Conservation (phyloP, 2,329 filamentous ascomycete genomes). For the Canariomyces notabilis region DNA sequence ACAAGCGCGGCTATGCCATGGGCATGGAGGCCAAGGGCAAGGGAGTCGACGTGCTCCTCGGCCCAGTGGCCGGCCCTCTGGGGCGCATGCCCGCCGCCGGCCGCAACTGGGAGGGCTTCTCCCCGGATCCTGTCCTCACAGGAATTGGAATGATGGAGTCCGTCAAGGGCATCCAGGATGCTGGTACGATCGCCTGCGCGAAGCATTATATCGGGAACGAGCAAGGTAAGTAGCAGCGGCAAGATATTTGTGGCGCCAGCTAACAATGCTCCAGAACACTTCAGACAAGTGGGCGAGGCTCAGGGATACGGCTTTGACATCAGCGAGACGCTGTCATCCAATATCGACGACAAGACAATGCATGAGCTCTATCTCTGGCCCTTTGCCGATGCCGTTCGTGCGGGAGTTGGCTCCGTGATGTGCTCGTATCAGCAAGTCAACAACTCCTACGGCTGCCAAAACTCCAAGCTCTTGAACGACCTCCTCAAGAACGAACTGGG, state of each 20-base stretch:
- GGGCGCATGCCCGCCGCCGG: conserved; percentile 64
- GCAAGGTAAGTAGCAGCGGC: conserved; percentile 41
- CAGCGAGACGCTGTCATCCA: conserved; percentile 47
- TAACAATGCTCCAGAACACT: conserved; percentile 52
- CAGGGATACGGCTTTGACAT: conserved; percentile 58
- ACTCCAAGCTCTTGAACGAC: conserved; percentile 57
- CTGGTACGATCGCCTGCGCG: conserved; percentile 71
- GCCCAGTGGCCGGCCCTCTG: conserved; percentile 68
- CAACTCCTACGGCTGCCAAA: conserved; percentile 62
- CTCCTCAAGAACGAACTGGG: conserved; percentile 61
- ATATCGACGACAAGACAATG: conserved; percentile 55
- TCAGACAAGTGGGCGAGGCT: conserved; percentile 58
- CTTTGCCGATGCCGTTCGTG: conserved; percentile 56
- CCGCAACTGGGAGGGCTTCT: conserved; percentile 66
- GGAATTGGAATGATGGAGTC: conserved; percentile 68
- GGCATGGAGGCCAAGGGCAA: conserved; percentile 66
- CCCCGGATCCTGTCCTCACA: conserved; percentile 69
- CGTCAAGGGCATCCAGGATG: conserved; percentile 73
- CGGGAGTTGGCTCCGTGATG: conserved; percentile 47
- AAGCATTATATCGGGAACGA: conserved; percentile 69
- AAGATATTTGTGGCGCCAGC: neutral
- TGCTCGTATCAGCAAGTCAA: conserved; percentile 60
- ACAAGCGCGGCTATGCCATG: conserved; percentile 65
- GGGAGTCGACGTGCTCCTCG: conserved; percentile 68
- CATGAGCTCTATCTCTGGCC: conserved; percentile 62